Evolutionary conservation across 352 stramenopile species (phyloP).

Genomic region (Pythium chondricola): DNA sequence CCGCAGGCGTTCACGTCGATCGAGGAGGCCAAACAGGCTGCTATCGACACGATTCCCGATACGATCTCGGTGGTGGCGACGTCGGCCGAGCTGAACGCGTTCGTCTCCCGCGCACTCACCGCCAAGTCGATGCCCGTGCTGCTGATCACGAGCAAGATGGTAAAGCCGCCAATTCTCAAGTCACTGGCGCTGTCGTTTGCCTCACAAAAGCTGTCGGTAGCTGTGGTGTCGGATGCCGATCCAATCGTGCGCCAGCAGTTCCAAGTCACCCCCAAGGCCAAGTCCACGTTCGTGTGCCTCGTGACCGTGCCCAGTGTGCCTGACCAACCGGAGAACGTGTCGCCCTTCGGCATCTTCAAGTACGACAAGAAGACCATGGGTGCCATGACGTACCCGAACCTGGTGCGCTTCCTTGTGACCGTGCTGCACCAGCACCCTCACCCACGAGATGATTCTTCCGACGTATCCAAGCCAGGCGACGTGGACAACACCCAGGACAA

Average conservation of each 20-base stretch:
- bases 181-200: conserved; percentile 55
- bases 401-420: conserved; percentile 60
- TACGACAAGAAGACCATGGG: conserved; percentile 73
- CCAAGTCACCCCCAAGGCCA: conserved; percentile 27
- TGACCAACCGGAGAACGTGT: conserved; percentile 17
- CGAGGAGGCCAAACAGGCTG: conserved; percentile 35
- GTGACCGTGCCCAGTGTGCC: conserved; percentile 25
- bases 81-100: conserved; percentile 45
- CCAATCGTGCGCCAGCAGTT: conserved; percentile 63
- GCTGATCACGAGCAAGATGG: conserved; percentile 51
- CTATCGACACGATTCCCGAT: conserved; percentile 48
- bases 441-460: conserved; percentile 11
- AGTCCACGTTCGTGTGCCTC: conserved; percentile 36
- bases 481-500: conserved; percentile 12
- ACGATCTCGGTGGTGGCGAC: conserved; percentile 36
- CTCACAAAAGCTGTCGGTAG: conserved; percentile 42
- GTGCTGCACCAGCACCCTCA: conserved; percentile 66
- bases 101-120: conserved; percentile 33
- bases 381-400: conserved; percentile 52
- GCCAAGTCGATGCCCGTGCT: conserved; percentile 46
- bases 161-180: conserved; percentile 48
- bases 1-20: conserved; percentile 35
- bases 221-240: conserved; percentile 45
- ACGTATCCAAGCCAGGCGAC: conserved; percentile 11
- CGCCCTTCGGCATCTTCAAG: conserved; percentile 49